These are phyloP conservation scores for Astrothelium subdiscretum DNA, from an alignment of 495 filamentous ascomycete species.

Conservation along the genomic window DNA sequence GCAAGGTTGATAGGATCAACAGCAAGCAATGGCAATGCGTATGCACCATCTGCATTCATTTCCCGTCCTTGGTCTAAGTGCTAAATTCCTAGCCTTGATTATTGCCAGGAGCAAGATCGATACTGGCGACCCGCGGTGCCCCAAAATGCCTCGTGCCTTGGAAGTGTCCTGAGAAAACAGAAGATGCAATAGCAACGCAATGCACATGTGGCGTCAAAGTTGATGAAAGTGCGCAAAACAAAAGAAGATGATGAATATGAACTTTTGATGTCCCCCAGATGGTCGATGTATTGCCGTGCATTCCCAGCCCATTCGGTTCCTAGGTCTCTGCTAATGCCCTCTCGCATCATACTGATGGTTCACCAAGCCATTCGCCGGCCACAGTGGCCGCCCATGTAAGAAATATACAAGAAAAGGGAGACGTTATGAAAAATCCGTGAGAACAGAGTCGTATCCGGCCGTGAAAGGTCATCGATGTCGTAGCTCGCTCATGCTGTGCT, in stretches of 20 bases:
- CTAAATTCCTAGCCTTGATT: neutral
- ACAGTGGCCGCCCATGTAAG: neutral
- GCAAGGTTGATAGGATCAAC: too few relatives aligned
- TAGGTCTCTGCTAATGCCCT: conserved; percentile 1
- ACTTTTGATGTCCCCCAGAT: conserved; percentile 3
- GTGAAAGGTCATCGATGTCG: conserved; percentile 1
- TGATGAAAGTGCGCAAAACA: neutral
- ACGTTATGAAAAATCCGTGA: neutral
- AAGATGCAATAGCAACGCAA: neutral
- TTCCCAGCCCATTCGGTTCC: neutral
- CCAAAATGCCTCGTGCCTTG: neutral
- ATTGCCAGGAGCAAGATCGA: neutral
- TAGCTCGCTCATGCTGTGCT: neutral
- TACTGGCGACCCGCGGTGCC: neutral
- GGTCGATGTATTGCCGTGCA: neutral
- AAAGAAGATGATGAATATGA: neutral
- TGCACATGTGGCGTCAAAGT: neutral
- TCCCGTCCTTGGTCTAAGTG: neutral
- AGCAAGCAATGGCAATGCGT: too few relatives aligned
- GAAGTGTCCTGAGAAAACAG: neutral
- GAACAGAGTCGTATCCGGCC: neutral
- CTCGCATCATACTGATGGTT: conserved; percentile 1
- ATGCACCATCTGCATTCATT: too few relatives aligned
- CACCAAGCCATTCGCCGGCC: neutral
- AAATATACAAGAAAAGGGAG: conserved; percentile 2